These are phyloP conservation scores for Coniochaeta ligniaria DNA, from an alignment of 2,329 filamentous ascomycete genomes.

Conservation along the genomic window DNA sequence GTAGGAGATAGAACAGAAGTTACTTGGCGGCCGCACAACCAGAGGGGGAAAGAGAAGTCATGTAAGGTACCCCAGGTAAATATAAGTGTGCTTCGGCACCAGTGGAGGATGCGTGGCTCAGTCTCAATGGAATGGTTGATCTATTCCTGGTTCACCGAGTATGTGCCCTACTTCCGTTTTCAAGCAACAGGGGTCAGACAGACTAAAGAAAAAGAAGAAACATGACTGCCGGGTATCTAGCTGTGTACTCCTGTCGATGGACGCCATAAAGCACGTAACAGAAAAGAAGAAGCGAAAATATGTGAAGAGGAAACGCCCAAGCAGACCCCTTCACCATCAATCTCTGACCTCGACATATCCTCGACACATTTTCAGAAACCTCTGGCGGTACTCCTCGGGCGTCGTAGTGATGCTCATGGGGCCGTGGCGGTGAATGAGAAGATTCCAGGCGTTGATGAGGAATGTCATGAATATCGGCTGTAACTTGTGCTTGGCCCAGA, in stretches of 20 bases:
- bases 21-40: too few relatives aligned
- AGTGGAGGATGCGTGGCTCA: too few relatives aligned
- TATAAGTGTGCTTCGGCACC: too few relatives aligned
- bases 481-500: conserved; percentile 68
- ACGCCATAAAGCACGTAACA: neutral
- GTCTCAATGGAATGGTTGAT: too few relatives aligned
- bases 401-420: conserved; percentile 71
- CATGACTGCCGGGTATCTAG: neutral
- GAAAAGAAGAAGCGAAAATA: neutral
- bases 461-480: conserved; percentile 60
- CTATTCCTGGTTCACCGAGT: too few relatives aligned
- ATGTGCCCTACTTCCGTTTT: neutral
- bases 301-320: neutral
- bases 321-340: neutral
- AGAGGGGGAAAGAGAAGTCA: too few relatives aligned
- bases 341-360: conserved; percentile 19
- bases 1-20: too few relatives aligned
- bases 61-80: too few relatives aligned
- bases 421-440: conserved; percentile 51
- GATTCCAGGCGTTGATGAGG: conserved; percentile 56
- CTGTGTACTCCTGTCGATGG: neutral
- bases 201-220: neutral
- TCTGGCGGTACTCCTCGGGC: conserved; percentile 56
- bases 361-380: conserved; percentile 41
- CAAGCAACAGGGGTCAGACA: neutral